Evolutionary conservation across 2,329 filamentous ascomycete genomes (phyloP), one percentile per base, ranked within the genome.

Genomic region (Didymella exigua): DNA sequence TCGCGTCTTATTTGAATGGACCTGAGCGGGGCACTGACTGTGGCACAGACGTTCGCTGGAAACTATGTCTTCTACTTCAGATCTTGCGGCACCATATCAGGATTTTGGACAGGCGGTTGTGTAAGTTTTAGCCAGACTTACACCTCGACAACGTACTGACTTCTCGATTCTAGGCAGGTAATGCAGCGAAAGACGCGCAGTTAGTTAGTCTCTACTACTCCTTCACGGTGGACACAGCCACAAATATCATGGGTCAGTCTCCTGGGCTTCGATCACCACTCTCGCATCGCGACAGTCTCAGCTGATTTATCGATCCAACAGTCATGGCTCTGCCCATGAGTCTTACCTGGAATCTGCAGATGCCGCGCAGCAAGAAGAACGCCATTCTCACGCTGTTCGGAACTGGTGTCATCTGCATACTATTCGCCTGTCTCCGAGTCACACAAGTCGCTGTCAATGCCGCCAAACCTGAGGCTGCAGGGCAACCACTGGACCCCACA

Each of bases 11-110:
- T 4, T 23, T 18, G 9, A 5, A n/a, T 14, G 3, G 4, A 13
- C 11, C n/a, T n/a, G n/a, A 18, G 23, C 8, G 13, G 1, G 18
- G 5, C 14, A 13, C 26, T 23, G 5, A 45, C 24, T 18, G 23
- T 27, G 7, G 11, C n/a, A 9, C 16, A 76, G 68, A 71, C 69
- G 11, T 63, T 75, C 23, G 62, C 70, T 26, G 73, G 72, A 21
- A 74, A 71, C 33, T 62, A 75, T 23, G 38, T 74, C 27, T 66
- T 72, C 2, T 73, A 73, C 36, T 69, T 76, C 42, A 66, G 68
- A 4, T 73, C 71, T 10, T 77, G 75, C 50, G 59, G 65, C 23
- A 53, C 51, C 3, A 49, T 58, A 48, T 19, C 55, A 4, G 48
- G 59, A 4, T 62, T 56, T 34, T 62, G 52, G 43, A 50, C n/a